Evolutionary conservation across 768 basidiomycete genomes (phyloP), one percentile per base, ranked within the genome.

Genomic region (Collybiopsis luxurians): DNA sequence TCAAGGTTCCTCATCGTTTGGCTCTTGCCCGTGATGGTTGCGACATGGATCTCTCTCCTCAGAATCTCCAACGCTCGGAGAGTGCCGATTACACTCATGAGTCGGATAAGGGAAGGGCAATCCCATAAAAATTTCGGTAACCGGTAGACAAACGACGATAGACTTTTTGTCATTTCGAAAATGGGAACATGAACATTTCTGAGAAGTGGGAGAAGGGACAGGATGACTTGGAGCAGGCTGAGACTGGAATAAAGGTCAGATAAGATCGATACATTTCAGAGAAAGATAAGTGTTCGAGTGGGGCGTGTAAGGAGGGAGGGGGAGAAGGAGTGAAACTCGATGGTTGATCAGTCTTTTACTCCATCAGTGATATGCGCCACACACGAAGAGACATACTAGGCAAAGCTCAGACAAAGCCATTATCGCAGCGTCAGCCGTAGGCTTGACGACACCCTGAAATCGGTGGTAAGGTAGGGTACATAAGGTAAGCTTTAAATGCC

Each of bases 81-180:
- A 15, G 86, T 91, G 48, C 84, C 83, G 3, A 85, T 86, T 28
- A 87, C 85, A 59, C 82, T 84, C 88, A 94, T 92, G 10, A 89
- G 82, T 57, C 83, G 83, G 40, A 86, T 82, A 74, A 11, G 76
- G 67, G 57, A 83, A 91, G 5, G 90, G 88, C n/a, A 91, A 72
- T 11, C 90, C 90, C 39, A 90, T 84, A 52, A 83, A 83, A 39
- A 84, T 80, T 63, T 89, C 84, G 40, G 82, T 81, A 17, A 86
- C 86, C 0, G 92, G 89, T 9, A 92, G 72, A 65, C 90, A 92
- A 38, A 92, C 72, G 40, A 93, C 75, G 59, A 93, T 84, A 12
- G 82, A 78, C 64, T 84, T 83, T 2, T 12, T 13, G 2, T 49
- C 30, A 6, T 19, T 12, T 4, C 9, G 4, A 50, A 76, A 75